Evolutionary conservation across 495 filamentous ascomycete species (phyloP).

Genomic region (Penicillium crystallinum): DNA sequence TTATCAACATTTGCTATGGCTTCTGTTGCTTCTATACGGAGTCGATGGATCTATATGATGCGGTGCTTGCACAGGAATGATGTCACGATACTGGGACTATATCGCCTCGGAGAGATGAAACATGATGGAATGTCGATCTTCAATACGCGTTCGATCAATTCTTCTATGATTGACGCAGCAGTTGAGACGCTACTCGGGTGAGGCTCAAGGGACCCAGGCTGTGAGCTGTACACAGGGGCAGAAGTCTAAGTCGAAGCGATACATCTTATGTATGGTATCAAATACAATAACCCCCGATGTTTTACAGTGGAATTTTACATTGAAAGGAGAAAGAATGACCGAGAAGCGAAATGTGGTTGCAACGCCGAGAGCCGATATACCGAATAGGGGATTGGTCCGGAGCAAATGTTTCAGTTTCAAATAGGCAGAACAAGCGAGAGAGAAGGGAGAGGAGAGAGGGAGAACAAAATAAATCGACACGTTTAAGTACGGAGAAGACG

Average conservation of each 20-base stretch:
- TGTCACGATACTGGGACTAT: conserved; percentile 1
- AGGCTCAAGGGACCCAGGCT: conserved; percentile 5
- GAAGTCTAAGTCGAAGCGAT: background rate
- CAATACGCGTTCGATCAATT: background rate
- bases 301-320: background rate
- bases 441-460: too few relatives aligned
- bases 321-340: background rate
- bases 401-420: conserved; percentile 2
- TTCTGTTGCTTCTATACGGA: background rate
- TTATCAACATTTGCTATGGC: background rate
- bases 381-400: background rate
- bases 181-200: background rate
- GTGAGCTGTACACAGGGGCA: background rate
- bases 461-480: conserved; percentile 9
- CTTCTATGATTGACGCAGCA: background rate
- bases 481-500: conserved; percentile 1
- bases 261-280: background rate
- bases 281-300: background rate
- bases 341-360: background rate
- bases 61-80: conserved; percentile 1
- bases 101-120: background rate
- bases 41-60: conserved; percentile 1
- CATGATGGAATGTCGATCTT: background rate
- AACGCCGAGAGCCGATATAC: background rate
- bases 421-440: background rate